Base-by-base conservation (phyloP, 345 rosid genomes). In the Clarkia xantiana region DNA sequence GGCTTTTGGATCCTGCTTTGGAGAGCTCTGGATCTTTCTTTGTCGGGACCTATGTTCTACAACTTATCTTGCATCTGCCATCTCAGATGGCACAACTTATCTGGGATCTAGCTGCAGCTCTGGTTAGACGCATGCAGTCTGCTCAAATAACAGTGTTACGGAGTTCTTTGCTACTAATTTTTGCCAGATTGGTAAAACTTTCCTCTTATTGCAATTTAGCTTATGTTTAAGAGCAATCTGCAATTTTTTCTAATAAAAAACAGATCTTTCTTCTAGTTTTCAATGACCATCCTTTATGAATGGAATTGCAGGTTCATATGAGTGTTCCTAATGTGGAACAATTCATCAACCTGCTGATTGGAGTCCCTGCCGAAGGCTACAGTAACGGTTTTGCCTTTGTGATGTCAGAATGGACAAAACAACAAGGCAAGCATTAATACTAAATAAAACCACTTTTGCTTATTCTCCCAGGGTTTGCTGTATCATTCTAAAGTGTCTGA, bases 11-110 rank as follows among this genome's bases (percentile, higher is more conserved):
- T 64, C 97, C 95, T 55, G 73, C 66, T 55, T 56, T 85, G 64
- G 94, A 90, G 65, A 75, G 91, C 73, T 89, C 97, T 47, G 95
- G 95, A 64, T 89, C 97, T 57, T 80, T 89, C 47, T 85, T 85
- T 68, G 88, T 88, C 51, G 97, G 95, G 43, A 77, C 69, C 67
- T 90, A 82, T 60, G 71, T 82, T 64, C 67, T 90, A 71, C 95
- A 85, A 71, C 95, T 90, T 55, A 80, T 89, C 55, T 77, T 90
- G 79, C 94, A 82, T 66, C 77, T 90, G 60, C 91, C 97, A 14
- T 69, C 62, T 41, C 87, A 90, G 66, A 90, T 90, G 91, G 87
- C 81, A 50, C 85, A 70, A 11, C 94, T 82, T 67, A 74, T 82
- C 52, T 76, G 53, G 38, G 71, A 82, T 69, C 70, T 90, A 54